These are phyloP conservation scores for Xylariaceae sp. DNA, from an alignment of 2,329 filamentous ascomycete species.

Conservation along the genomic window DNA sequence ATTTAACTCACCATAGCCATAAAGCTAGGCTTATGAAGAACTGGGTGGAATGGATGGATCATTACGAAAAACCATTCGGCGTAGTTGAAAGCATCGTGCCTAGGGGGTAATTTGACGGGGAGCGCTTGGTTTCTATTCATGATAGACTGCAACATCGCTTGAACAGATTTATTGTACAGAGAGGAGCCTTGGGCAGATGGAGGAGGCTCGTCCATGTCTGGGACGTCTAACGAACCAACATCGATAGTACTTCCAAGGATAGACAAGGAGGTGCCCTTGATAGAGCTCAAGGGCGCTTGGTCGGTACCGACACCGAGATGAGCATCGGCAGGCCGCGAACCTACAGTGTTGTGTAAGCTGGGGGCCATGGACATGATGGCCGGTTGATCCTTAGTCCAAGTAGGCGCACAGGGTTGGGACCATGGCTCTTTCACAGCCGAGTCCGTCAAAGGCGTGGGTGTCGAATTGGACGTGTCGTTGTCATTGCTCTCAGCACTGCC, in stretches of 20 bases:
- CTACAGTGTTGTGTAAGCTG: conserved; percentile 38
- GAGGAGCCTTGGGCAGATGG: conserved; percentile 51
- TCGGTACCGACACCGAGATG: conserved; percentile 71
- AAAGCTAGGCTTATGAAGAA: conserved; percentile 79
- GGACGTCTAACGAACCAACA: conserved; percentile 72
- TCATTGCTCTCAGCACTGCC: conserved; percentile 35
- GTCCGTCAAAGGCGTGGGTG: conserved; percentile 38
- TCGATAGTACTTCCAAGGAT: conserved; percentile 83
- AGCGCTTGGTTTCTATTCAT: conserved; percentile 66
- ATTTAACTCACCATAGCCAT: conserved; percentile 65
- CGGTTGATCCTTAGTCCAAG: conserved; percentile 43
- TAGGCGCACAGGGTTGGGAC: conserved; percentile 44
- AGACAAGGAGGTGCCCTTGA: conserved; percentile 77
- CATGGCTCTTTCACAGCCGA: conserved; percentile 43
- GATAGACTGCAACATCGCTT: conserved; percentile 70
- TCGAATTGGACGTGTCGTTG: conserved; percentile 30
- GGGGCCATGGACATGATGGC: conserved; percentile 38
- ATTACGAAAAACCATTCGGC: conserved; percentile 78
- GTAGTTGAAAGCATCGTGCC: conserved; percentile 70
- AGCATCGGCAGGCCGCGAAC: conserved; percentile 61
- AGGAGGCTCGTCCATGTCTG: conserved; percentile 68
- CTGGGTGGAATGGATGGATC: conserved; percentile 73
- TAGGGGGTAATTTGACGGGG: conserved; percentile 66
- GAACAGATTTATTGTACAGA: conserved; percentile 74
- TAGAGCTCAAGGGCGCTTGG: conserved; percentile 71